A percentile compares a stretch with the other conserved stretches of the same genome.
Evolutionary conservation across 108 stramenopile genomes (phyloP).

Genomic region (Skeletonema costatum): DNA sequence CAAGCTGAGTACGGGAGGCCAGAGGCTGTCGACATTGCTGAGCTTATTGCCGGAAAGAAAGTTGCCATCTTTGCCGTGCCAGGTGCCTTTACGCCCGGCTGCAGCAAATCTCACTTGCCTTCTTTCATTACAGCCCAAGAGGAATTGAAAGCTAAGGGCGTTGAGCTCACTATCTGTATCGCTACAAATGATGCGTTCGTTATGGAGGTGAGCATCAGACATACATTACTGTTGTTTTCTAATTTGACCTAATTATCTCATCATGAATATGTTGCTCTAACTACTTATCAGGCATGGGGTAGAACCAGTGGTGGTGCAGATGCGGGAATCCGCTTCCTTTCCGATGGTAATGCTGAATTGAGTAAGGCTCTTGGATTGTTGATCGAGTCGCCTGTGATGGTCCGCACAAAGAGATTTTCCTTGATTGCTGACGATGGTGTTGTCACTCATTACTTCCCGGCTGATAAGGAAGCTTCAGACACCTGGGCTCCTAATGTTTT

Average conservation of each 20-base stretch:
- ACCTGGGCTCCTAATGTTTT: conserved; percentile 87
- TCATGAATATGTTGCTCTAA: not conserved
- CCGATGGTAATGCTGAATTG: conserved; percentile 70
- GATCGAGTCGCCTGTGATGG: conserved; percentile 70
- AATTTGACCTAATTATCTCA: not conserved
- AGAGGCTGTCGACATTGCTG: conserved; percentile 55
- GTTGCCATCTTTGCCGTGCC: conserved; percentile 92
- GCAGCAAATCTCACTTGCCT: conserved; percentile 87
- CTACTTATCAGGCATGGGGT: conserved; percentile 71
- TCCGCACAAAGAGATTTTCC: conserved; percentile 75
- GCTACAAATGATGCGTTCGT: conserved; percentile 89
- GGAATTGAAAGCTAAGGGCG: conserved; percentile 81
- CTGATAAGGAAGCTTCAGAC: conserved; percentile 61
- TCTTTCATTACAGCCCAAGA: conserved; percentile 82
- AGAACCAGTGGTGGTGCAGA: conserved; percentile 74
- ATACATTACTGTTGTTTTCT: not conserved
- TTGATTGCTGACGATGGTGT: conserved; percentile 86
- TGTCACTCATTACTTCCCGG: conserved; percentile 78
- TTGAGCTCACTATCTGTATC: conserved; percentile 84
- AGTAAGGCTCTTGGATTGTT: conserved; percentile 70
- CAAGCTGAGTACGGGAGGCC: conserved; percentile 61
- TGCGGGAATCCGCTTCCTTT: conserved; percentile 75
- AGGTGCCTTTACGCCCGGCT: conserved; percentile 91
- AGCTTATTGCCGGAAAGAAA: conserved; percentile 79
- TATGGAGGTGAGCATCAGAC: conserved; percentile 67